Percentiles rank a stretch among this genome's conserved stretches.
Conservation (phyloP, 164 flowering plant genomes). For the Echeveria elegans region DNA sequence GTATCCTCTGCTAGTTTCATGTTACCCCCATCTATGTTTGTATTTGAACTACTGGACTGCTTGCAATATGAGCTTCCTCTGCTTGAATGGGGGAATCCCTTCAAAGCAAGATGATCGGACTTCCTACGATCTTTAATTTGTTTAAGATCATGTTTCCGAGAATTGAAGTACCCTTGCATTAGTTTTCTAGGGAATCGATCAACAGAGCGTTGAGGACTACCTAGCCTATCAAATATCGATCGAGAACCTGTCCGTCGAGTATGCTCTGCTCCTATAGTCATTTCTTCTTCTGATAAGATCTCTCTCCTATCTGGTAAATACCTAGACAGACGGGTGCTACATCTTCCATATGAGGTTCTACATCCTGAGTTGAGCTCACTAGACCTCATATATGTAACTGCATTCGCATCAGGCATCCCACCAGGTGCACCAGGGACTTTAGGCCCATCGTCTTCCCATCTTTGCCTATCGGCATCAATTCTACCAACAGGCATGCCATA, state of each 20-base stretch:
- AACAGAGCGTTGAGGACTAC: slow-evolving; percentile 1
- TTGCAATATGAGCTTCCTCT: slow-evolving; percentile 16
- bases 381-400: background rate
- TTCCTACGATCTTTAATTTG: slow-evolving; percentile 13
- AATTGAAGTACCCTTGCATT: background rate
- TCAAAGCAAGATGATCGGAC: slow-evolving; percentile 14
- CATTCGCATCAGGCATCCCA: background rate
- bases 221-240: slow-evolving; percentile 3
- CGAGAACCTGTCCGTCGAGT: background rate
- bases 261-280: background rate
- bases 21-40: slow-evolving; percentile 17
- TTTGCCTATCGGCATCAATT: background rate
- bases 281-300: background rate
- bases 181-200: background rate
- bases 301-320: background rate
- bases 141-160: background rate
- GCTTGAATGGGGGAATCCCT: slow-evolving; percentile 14
- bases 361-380: background rate
- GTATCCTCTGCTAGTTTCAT: slow-evolving; percentile 14
- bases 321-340: background rate
- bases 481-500: background rate
- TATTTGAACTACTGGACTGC: slow-evolving; percentile 21
- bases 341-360: background rate
- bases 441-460: background rate
- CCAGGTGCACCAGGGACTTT: background rate